Conservation (phyloP, 768 basidiomycete species). For the Rhodotorula kratochvilovae region DNA sequence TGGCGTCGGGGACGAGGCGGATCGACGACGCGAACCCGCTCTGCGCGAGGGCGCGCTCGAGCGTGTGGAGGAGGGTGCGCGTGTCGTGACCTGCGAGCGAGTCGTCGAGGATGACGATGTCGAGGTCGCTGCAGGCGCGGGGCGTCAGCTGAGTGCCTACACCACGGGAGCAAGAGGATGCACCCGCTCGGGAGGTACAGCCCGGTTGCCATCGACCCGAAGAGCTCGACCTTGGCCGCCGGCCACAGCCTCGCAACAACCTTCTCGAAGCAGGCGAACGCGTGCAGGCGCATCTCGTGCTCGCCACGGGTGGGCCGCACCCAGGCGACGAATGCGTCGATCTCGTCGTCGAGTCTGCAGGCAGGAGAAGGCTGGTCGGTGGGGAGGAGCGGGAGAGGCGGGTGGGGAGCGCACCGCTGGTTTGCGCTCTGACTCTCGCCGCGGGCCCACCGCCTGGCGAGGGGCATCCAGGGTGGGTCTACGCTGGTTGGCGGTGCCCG, state of each 20-base stretch:
- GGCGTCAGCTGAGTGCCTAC: no score
- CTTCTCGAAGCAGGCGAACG: background rate
- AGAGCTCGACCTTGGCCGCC: background rate
- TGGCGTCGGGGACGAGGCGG: background rate
- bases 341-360: constrained; percentile 10
- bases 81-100: background rate
- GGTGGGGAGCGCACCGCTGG: background rate
- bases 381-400: background rate
- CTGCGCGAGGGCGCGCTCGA: background rate
- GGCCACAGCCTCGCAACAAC: constrained; percentile 2
- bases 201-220: constrained; percentile 1
- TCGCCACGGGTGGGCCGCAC: background rate
- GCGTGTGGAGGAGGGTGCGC: background rate
- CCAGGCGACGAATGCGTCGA: background rate
- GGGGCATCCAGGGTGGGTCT: background rate
- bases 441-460: no score
- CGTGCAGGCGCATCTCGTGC: background rate
- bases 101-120: constrained; percentile 2
- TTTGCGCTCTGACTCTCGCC: no score
- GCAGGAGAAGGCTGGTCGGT: no score
- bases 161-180: background rate
- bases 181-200: constrained; percentile 13
- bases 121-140: constrained; percentile 7
- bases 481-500: background rate
- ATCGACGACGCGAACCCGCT: background rate